Percentiles rank a stretch among this genome's conserved stretches.
phyloP scores from a whole-genome alignment of 306 rosid species.

The Medicago arabica region DNA sequence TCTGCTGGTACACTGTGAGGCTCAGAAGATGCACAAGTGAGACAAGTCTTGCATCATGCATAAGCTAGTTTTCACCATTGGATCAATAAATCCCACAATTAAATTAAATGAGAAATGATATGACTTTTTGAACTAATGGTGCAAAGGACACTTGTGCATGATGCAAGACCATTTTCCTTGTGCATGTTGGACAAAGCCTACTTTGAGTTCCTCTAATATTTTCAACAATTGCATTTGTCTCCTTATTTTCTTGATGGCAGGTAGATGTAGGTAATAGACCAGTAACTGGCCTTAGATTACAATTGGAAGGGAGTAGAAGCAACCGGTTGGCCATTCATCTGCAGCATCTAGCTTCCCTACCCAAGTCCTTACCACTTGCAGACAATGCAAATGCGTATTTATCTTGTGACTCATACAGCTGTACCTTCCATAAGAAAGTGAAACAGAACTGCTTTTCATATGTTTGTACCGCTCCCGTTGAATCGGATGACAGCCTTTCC shows the following conservation, averaged over 20 bases:
- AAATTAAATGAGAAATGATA: too few relatives aligned
- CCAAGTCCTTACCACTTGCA: slow-evolving; percentile 67
- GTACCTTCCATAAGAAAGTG: slow-evolving; percentile 66
- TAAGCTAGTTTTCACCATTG: too few relatives aligned
- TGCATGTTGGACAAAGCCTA: too few relatives aligned
- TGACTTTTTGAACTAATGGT: too few relatives aligned
- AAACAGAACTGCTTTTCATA: slow-evolving; percentile 78
- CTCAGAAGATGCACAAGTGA: neutral
- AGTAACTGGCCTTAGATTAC: slow-evolving; percentile 76
- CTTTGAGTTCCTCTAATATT: too few relatives aligned
- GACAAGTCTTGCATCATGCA: too few relatives aligned
- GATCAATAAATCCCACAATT: too few relatives aligned
- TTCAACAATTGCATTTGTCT: slow-evolving; percentile 5
- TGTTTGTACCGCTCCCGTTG: slow-evolving; percentile 86
- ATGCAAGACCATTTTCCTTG: too few relatives aligned
- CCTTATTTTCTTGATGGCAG: slow-evolving; percentile 46
- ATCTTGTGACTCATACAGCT: slow-evolving; percentile 56
- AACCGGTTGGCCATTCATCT: slow-evolving; percentile 81
- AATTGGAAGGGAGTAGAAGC: slow-evolving; percentile 83
- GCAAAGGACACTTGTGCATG: too few relatives aligned
- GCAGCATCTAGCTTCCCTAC: slow-evolving; percentile 73
- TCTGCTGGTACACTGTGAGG: slow-evolving; percentile 2
- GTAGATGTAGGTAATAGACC: slow-evolving; percentile 89
- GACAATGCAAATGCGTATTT: slow-evolving; percentile 64
- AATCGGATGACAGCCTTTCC: slow-evolving; percentile 73